phyloP scores from a whole-genome alignment of 345 rosid genomes.

The Linum trigynum region DNA sequence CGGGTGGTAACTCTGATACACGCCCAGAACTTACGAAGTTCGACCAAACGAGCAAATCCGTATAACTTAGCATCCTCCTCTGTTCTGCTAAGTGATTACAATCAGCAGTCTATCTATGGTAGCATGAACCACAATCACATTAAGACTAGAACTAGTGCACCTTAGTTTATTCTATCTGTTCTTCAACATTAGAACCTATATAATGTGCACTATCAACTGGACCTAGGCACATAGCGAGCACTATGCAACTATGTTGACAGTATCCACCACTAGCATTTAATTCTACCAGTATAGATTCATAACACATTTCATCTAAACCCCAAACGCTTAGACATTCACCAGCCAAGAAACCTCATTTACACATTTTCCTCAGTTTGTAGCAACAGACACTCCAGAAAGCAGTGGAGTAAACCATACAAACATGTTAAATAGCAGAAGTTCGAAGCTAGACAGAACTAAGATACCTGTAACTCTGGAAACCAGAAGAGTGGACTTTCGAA shows the following conservation, averaged over 20 bases:
- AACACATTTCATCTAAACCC: background rate
- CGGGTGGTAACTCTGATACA: background rate
- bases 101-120: background rate
- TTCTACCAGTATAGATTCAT: background rate
- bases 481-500: slow-evolving; percentile 39
- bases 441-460: background rate
- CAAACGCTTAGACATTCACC: background rate
- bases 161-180: background rate
- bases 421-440: background rate
- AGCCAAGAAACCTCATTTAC: background rate
- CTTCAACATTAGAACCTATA: background rate
- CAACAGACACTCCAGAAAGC: too few relatives aligned
- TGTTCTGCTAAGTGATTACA: background rate
- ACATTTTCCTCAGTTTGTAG: background rate
- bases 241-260: too few relatives aligned
- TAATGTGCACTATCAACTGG: background rate
- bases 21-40: background rate
- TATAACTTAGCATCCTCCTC: background rate
- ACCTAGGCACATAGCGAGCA: background rate
- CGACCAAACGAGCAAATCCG: background rate
- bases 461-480: slow-evolving; percentile 45
- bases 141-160: background rate
- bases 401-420: background rate
- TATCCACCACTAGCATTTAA: background rate
- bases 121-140: background rate